Conservation (phyloP, 2,329 filamentous ascomycete species). For the Fonsecaea nubica region DNA sequence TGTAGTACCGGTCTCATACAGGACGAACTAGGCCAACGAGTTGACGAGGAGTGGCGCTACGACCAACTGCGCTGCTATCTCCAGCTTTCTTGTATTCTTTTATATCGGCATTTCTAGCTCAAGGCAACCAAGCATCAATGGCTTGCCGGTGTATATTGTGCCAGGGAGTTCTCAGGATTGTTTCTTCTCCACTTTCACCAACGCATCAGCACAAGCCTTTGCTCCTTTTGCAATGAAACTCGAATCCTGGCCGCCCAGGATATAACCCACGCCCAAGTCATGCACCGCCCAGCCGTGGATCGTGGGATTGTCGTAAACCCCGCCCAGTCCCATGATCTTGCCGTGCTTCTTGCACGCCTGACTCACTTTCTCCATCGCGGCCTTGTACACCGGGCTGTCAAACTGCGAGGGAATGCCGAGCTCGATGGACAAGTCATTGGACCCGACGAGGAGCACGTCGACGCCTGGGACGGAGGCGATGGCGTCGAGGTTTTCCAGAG, state of each 20-base stretch:
- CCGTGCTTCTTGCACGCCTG: slow-evolving; percentile 15
- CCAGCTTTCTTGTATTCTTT: not conserved
- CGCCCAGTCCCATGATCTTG: slow-evolving; percentile 23
- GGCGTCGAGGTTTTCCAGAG: slow-evolving; percentile 24
- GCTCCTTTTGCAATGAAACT: slow-evolving; percentile 32
- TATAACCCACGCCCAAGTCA: slow-evolving; percentile 28
- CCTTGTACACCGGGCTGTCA: slow-evolving; percentile 20
- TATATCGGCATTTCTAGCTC: not conserved
- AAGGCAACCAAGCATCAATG: not conserved
- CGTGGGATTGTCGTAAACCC: slow-evolving; percentile 20
- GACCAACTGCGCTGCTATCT: not conserved
- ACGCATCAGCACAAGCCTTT: slow-evolving; percentile 12
- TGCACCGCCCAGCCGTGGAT: slow-evolving; percentile 18
- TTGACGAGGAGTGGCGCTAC: not conserved
- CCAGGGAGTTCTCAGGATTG: not conserved
- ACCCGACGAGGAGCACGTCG: slow-evolving; percentile 30
- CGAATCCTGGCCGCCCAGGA: slow-evolving; percentile 33
- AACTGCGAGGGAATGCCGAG: slow-evolving; percentile 25
- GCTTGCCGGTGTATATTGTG: not conserved
- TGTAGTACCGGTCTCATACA: not conserved
- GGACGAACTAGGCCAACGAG: not conserved
- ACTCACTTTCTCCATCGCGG: slow-evolving; percentile 20
- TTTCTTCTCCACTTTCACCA: slow-evolving; percentile 2
- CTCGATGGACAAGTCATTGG: slow-evolving; percentile 30
- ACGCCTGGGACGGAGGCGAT: slow-evolving; percentile 31